Conservation (phyloP, 371 early-diverging fungal species). For the Gilbertella persicaria region DNA sequence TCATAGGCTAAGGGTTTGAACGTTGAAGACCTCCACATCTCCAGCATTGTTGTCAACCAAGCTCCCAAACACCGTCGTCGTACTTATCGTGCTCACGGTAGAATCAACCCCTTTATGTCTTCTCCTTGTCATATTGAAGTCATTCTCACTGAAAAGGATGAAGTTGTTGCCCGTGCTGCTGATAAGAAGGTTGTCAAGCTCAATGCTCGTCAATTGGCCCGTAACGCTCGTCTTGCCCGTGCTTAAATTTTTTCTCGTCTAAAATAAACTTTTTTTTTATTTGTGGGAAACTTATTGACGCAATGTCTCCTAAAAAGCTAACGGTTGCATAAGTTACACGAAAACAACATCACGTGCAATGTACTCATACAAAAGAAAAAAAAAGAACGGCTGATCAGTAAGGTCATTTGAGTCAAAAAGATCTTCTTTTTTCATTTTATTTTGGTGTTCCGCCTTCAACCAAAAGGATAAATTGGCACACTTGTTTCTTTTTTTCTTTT, state of each 20-base stretch:
- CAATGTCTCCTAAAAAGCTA: neutral
- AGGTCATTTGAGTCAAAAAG: neutral
- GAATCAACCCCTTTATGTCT: conserved; percentile 91
- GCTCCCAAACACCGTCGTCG: conserved; percentile 98
- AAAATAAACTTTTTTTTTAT: neutral
- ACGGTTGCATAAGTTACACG: neutral
- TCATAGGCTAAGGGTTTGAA: conserved; percentile 86
- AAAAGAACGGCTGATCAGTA: neutral
- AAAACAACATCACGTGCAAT: neutral
- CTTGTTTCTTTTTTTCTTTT: neutral
- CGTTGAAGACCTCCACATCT: conserved; percentile 82
- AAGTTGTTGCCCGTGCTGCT: conserved; percentile 73
- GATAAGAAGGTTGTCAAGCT: conserved; percentile 56
- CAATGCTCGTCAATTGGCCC: conserved; percentile 60
- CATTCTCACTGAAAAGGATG: conserved; percentile 82
- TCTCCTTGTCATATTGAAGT: conserved; percentile 98
- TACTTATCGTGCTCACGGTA: conserved; percentile 99
- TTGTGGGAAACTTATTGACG: neutral
- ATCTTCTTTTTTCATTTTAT: conserved; percentile 3
- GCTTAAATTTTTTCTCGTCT: too few relatives aligned
- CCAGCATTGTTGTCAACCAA: conserved; percentile 97
- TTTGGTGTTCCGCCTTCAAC: conserved; percentile 3
- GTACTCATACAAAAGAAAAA: neutral
- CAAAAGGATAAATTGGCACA: conserved; percentile 13
- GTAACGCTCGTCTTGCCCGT: conserved; percentile 48